These are phyloP conservation scores for Xylariales sp. DNA, from an alignment of 2,329 filamentous ascomycete genomes.

Conservation along the genomic window DNA sequence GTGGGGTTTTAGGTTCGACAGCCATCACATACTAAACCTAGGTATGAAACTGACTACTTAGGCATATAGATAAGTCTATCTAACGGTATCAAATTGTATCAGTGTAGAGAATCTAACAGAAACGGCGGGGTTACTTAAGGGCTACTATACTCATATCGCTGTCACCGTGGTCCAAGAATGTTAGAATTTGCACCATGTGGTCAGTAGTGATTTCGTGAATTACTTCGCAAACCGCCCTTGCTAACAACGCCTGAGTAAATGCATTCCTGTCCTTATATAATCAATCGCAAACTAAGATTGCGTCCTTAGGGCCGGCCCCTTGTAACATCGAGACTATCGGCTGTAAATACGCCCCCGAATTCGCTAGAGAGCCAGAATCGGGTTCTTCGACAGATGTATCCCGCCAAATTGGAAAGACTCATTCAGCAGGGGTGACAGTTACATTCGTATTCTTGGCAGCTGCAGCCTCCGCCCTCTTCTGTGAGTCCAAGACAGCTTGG, in stretches of 20 bases:
- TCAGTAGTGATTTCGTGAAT: conserved; percentile 11
- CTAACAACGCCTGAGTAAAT: conserved; percentile 38
- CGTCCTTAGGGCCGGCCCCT: neutral
- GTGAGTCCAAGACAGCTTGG: conserved; percentile 68
- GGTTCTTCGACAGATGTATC: neutral
- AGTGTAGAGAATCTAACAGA: too few relatives aligned
- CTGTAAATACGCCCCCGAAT: neutral
- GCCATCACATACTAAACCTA: neutral
- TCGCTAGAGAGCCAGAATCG: neutral
- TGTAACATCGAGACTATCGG: neutral
- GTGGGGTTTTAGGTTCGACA: neutral
- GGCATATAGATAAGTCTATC: neutral
- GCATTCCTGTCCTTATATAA: conserved; percentile 33
- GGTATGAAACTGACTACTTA: neutral
- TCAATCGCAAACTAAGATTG: conserved; percentile 9
- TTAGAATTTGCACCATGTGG: neutral
- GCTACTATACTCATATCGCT: neutral
- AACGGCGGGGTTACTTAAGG: neutral
- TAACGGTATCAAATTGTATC: too few relatives aligned
- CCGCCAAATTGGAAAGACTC: neutral
- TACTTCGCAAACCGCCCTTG: conserved; percentile 17
- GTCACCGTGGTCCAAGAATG: neutral
- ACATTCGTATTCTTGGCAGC: conserved; percentile 48
- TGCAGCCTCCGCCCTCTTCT: conserved; percentile 58
- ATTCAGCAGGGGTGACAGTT: conserved; percentile 41